Conservation (phyloP, 2,329 filamentous ascomycete species). For the Berkeleyomyces basicola region DNA sequence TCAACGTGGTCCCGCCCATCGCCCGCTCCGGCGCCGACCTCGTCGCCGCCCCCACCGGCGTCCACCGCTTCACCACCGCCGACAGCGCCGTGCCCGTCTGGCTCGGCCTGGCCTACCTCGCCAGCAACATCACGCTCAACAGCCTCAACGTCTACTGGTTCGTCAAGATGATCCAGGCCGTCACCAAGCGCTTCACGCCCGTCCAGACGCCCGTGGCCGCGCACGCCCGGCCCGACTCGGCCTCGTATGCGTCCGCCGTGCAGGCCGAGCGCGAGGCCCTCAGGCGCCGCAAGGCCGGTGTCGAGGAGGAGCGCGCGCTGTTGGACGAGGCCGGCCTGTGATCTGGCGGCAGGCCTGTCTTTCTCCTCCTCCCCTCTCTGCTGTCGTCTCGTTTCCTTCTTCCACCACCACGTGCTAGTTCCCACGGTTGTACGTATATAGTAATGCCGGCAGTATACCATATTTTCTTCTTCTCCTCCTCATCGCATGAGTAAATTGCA, state of each 20-base stretch:
- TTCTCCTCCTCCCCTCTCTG: too few species aligned
- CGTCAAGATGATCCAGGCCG: conserved; percentile 66
- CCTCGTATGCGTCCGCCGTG: conserved; percentile 6
- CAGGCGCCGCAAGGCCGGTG: conserved; percentile 9
- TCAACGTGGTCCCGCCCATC: conserved; percentile 9
- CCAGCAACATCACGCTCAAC: conserved; percentile 56
- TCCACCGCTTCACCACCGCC: conserved; percentile 28
- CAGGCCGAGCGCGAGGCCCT: conserved; percentile 3
- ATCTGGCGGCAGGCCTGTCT: not conserved
- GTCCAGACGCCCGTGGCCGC: not conserved
- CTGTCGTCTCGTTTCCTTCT: too few species aligned
- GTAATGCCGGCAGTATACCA: too few species aligned
- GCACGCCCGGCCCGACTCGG: not conserved
- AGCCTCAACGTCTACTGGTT: conserved; percentile 75
- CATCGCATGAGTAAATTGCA: too few species aligned
- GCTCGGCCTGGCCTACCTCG: conserved; percentile 51
- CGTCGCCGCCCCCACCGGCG: conserved; percentile 18
- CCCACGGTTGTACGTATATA: too few species aligned
- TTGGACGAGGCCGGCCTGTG: conserved; percentile 9
- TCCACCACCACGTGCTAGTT: too few species aligned
- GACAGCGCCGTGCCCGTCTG: conserved; percentile 45
- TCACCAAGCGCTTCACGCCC: conserved; percentile 54
- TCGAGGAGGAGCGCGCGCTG: conserved; percentile 6
- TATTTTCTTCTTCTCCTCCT: too few species aligned
- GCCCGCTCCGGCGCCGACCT: conserved; percentile 22